Evolutionary conservation across 495 filamentous ascomycete genomes (phyloP), one percentile per base, ranked within the genome.

Genomic region (Xylaria grammica): DNA sequence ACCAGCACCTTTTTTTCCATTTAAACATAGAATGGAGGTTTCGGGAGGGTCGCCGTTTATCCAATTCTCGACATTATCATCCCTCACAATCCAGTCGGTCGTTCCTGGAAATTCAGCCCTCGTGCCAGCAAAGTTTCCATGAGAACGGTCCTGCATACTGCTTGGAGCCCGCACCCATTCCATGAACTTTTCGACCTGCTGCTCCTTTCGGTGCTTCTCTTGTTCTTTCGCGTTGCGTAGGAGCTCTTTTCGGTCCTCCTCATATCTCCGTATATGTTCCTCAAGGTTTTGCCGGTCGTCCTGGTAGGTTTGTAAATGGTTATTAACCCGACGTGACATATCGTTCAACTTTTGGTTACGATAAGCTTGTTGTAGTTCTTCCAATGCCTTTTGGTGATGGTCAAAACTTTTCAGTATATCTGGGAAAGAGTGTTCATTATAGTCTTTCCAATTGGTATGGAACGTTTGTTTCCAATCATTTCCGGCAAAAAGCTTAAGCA

Each of bases 371-470:
- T 74, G 74, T 15, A 72, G 66, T 7, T 65, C 72, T n/a, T 79
- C 65, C 34, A 84, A 45, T 17, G 83, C 63, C 8, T 65, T 54
- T 52, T 65, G 72, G 55, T 83, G 82, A 7, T 64, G 66, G 4
- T 69, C 62, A 0, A 84, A 74, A 40, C 74, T 76, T 8, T 68
- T 61, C 26, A 81, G 48, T 32, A 81, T 68, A 2, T 59, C 65
- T 45, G 67, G 45, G 58, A 82, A 80, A 42, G 53, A 42, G 8
- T 60, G 54, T 9, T 70, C 53, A 20, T 72, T 59, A 49, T 79
- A 83, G 54, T 78, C 75, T 49, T 66, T 71, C 82, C 82, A 85
- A 19, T 72, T 64, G 8, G 73, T 45, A 8, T 63, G 62, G 50
- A 79, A 79, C 8, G 76, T 56, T 42, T 73, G 66, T 49, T 65